Conservation (phyloP, 768 basidiomycete species). For the Pleurotus citrinopileatus region DNA sequence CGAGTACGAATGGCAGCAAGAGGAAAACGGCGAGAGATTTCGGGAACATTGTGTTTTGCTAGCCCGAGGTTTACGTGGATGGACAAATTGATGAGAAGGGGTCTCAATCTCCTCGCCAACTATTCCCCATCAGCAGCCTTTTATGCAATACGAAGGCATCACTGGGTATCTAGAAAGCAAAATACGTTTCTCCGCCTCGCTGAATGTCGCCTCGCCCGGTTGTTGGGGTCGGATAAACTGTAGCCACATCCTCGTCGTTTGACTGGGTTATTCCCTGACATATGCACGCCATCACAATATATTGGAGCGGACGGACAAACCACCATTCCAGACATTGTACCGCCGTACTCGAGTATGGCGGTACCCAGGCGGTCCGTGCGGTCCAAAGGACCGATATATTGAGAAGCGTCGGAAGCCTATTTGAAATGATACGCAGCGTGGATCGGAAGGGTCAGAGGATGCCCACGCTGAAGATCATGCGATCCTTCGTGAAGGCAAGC, state of each 20-base stretch:
- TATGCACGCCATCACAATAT: neutral
- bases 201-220: too few species aligned
- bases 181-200: too few species aligned
- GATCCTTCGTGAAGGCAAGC: too few species aligned
- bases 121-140: too few species aligned
- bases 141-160: too few species aligned
- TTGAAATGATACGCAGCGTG: neutral
- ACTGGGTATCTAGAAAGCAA: too few species aligned
- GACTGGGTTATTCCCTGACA: neutral
- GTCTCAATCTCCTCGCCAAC: too few species aligned
- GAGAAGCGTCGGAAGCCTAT: neutral
- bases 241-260: conserved; percentile 7
- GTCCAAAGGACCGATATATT: neutral
- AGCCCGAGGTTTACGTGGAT: too few species aligned
- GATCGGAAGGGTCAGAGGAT: neutral
- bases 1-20: conserved; percentile 14
- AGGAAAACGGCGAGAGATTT: conserved; percentile 1
- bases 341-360: too few species aligned
- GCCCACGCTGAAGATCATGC: too few species aligned
- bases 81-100: too few species aligned
- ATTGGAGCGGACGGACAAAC: conserved; percentile 3
- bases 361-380: conserved; percentile 3
- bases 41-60: too few species aligned
- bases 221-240: conserved; percentile 1
- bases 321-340: neutral